These are phyloP conservation scores for Liquidambar formosana DNA, from an alignment of 164 flowering plant genomes.

Conservation along the genomic window DNA sequence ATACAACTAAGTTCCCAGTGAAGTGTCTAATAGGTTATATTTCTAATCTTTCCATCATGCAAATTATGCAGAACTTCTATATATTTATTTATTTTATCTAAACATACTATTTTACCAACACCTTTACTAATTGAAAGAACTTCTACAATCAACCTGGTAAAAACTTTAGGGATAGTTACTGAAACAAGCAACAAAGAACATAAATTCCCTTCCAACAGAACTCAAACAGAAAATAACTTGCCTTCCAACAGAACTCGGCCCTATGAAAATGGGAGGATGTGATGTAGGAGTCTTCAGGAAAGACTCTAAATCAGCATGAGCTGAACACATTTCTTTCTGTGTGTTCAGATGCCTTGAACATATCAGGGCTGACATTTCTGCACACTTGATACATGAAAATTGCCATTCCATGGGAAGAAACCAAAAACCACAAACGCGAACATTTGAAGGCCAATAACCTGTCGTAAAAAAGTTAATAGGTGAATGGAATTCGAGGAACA, in stretches of 20 bases:
- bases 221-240: too few species aligned
- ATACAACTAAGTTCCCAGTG: too few species aligned
- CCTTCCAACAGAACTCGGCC: conserved; percentile 87
- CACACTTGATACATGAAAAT: conserved; percentile 67
- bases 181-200: background rate
- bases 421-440: conserved; percentile 91
- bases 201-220: conserved; percentile 73
- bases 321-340: conserved; percentile 42
- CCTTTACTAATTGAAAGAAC: background rate
- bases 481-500: background rate
- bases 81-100: too few species aligned
- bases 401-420: conserved; percentile 82
- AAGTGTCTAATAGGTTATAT: too few species aligned
- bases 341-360: conserved; percentile 21
- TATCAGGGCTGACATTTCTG: conserved; percentile 33
- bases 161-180: background rate
- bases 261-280: conserved; percentile 57
- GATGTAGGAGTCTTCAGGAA: conserved; percentile 41
- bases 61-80: too few species aligned
- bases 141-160: background rate
- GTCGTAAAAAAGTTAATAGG: conserved; percentile 17
- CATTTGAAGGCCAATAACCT: conserved; percentile 91
- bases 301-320: conserved; percentile 47
- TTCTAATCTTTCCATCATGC: too few species aligned
- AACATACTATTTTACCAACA: background rate